Evolutionary conservation across 345 rosid species (phyloP).

Genomic region (Geranium brycei): DNA sequence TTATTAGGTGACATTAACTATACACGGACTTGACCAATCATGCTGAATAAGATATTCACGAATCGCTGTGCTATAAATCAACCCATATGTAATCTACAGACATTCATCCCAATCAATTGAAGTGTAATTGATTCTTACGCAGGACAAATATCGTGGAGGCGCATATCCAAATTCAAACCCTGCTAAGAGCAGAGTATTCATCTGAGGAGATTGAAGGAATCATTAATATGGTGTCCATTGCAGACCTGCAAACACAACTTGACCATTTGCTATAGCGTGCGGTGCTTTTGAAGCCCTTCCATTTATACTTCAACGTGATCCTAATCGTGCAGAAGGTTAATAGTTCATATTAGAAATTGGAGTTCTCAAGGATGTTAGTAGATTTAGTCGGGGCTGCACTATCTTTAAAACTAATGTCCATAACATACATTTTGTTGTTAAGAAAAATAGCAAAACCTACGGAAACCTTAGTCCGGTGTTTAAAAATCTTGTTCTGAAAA

Average conservation of each 20-base stretch:
- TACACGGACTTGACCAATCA: no score
- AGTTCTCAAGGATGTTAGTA: no score
- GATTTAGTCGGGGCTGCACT: background rate
- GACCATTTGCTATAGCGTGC: conserved; percentile 39
- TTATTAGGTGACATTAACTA: no score
- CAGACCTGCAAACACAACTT: conserved; percentile 63
- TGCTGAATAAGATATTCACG: background rate
- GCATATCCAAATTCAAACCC: conserved; percentile 61
- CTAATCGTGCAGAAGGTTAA: background rate
- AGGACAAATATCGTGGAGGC: conserved; percentile 98
- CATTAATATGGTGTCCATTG: conserved; percentile 50
- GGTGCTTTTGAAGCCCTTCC: conserved; percentile 1
- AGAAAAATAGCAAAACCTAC: background rate
- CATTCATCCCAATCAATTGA: no score
- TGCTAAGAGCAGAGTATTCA: conserved; percentile 63
- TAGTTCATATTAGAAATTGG: background rate
- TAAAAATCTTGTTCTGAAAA: background rate
- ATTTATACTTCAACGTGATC: background rate
- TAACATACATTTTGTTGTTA: background rate
- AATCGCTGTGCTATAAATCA: no score
- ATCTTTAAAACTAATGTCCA: background rate
- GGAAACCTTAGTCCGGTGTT: background rate
- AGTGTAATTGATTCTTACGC: conserved; percentile 5
- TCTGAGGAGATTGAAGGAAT: conserved; percentile 46
- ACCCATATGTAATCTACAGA: no score